Conservation (phyloP, 768 basidiomycete species). For the Crepidotus variabilis region DNA sequence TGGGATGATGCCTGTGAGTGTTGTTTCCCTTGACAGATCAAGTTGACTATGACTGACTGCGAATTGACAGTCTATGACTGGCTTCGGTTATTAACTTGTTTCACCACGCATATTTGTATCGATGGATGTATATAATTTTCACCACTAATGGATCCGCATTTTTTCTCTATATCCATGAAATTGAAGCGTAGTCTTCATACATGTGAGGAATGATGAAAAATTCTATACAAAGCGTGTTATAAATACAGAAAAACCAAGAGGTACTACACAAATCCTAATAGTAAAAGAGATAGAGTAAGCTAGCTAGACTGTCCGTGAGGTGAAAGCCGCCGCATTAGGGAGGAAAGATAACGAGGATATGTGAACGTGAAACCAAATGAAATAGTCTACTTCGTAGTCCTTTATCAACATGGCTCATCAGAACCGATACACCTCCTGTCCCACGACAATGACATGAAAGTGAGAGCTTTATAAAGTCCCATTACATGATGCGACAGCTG, state of each 20-base stretch:
- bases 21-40: neutral
- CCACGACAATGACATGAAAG: neutral
- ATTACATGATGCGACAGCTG: slow-evolving; percentile 61
- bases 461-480: neutral
- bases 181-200: neutral
- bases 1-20: slow-evolving; percentile 66
- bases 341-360: too few relatives aligned
- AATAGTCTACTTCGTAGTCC: neutral
- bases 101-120: slow-evolving; percentile 25
- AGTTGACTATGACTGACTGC: too few relatives aligned
- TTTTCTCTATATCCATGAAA: neutral
- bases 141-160: neutral
- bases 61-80: too few relatives aligned
- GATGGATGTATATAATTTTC: slow-evolving; percentile 26
- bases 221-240: neutral
- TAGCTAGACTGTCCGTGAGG: too few relatives aligned
- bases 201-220: too few relatives aligned
- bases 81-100: slow-evolving; percentile 42
- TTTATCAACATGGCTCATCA: neutral
- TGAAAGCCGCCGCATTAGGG: too few relatives aligned
- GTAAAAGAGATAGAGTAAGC: neutral
- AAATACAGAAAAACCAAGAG: neutral
- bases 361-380: too few relatives aligned
- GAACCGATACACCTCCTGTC: too few relatives aligned
- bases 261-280: slow-evolving; percentile 1